Conservation (phyloP, 2,329 filamentous ascomycete genomes). For the Diplodia scrobiculata region DNA sequence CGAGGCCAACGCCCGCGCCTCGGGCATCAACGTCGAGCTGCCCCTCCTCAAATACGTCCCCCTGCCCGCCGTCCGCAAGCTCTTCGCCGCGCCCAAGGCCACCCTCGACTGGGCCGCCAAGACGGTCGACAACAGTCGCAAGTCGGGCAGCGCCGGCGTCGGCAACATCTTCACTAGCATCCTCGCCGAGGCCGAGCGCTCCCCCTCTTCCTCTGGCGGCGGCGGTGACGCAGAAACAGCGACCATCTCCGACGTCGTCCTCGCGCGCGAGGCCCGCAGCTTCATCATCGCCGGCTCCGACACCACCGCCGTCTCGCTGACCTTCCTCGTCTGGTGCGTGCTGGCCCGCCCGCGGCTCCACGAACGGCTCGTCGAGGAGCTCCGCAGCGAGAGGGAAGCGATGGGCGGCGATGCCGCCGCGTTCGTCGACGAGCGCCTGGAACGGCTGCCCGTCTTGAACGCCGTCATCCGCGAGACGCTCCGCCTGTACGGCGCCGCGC, state of each 20-base stretch:
- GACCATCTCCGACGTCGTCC: slow-evolving; percentile 39
- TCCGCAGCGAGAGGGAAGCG: slow-evolving; percentile 35
- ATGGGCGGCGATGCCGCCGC: slow-evolving; percentile 30
- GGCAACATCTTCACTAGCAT: slow-evolving; percentile 42
- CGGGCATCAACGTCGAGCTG: slow-evolving; percentile 43
- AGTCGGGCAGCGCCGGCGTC: slow-evolving; percentile 37
- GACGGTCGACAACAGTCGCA: slow-evolving; percentile 40
- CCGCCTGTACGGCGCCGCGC: slow-evolving; percentile 44
- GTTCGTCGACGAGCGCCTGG: slow-evolving; percentile 36
- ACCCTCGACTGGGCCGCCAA: slow-evolving; percentile 38
- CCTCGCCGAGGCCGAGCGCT: slow-evolving; percentile 37
- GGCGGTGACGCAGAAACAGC: slow-evolving; percentile 33
- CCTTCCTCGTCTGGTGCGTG: slow-evolving; percentile 43
- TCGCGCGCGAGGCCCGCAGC: slow-evolving; percentile 35
- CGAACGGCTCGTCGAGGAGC: slow-evolving; percentile 16
- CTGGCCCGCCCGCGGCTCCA: slow-evolving; percentile 31
- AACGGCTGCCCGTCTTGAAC: slow-evolving; percentile 40
- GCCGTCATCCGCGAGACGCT: slow-evolving; percentile 46
- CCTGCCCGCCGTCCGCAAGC: slow-evolving; percentile 37
- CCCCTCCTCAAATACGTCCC: slow-evolving; percentile 42
- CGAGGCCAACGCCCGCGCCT: slow-evolving; percentile 41
- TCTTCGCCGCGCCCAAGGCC: slow-evolving; percentile 42
- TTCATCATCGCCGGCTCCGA: slow-evolving; percentile 43
- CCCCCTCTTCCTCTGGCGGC: too few relatives aligned
- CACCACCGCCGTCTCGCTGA: slow-evolving; percentile 41